Conservation (phyloP, 2,329 filamentous ascomycete species). For the Xylariales sp. region DNA sequence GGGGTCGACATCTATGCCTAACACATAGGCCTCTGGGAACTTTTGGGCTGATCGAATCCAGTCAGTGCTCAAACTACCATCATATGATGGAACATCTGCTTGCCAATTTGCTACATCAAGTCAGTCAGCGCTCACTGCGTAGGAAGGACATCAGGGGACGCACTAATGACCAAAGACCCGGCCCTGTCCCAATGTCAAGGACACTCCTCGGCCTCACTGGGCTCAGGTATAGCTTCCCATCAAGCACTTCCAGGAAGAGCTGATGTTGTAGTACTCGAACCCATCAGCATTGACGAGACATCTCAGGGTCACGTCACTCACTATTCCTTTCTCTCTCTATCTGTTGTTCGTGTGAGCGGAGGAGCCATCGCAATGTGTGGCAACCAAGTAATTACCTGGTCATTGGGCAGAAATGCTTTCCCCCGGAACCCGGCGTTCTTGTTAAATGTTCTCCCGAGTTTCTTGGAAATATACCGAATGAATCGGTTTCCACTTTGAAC, state of each 20-base stretch:
- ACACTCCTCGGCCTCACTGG: conserved; percentile 7
- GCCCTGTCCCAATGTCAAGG: conserved; percentile 9
- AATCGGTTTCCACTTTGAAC: conserved; percentile 1
- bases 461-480: conserved; percentile 6
- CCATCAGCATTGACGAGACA: not conserved
- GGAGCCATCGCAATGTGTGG: not conserved
- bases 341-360: not conserved
- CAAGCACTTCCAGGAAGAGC: conserved; percentile 7
- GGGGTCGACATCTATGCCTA: conserved; percentile 28
- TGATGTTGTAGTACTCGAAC: conserved; percentile 4
- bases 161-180: conserved; percentile 9
- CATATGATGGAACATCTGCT: not conserved
- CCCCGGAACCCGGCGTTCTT: conserved; percentile 7
- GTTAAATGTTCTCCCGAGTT: conserved; percentile 5
- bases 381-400: conserved; percentile 1
- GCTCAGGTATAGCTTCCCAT: conserved; percentile 6
- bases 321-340: conserved; percentile 6
- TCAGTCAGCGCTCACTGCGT: not conserved
- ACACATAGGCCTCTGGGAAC: conserved; percentile 20
- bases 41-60: not conserved
- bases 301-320: not conserved
- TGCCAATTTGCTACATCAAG: conserved; percentile 3
- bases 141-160: not conserved
- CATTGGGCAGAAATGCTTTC: conserved; percentile 4
- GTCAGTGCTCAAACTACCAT: not conserved